Base-by-base conservation (phyloP, 257 asterid species). In the Gynochthodes officinalis region DNA sequence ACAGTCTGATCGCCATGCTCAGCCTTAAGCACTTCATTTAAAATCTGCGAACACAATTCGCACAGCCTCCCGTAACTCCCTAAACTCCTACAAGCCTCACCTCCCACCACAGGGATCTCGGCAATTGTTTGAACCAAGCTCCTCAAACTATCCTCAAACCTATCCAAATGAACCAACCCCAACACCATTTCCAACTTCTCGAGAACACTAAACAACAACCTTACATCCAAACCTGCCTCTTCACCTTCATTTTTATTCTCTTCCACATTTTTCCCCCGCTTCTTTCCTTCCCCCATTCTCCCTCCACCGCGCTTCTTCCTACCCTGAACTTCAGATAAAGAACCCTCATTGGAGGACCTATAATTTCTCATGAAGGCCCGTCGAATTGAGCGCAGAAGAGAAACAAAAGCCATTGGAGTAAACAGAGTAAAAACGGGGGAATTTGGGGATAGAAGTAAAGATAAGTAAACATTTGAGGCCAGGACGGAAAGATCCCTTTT, bases 71-170 rank as follows among this genome's bases (percentile, higher is more conserved):
- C 86, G 69, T 84, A 86, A 85, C 74, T 73, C 76, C 82, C 90
- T 35, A 73, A 53, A 78, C 78, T 79, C 59, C 85, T 86, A 83
- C 88, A 84, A 37, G 77, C 68, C 70, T 91, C 95, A 21, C 62
- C 78, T 25, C 89, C 93, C 80, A 80, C 81, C 54, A 67, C 80
- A 0, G 88, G 92, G 80, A 94, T 88, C 79, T 94, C 97, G 69
- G 82, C 86, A 76, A 85, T 72, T 46, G 97, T 88, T 76, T 86
- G 93, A 73, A 94, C 90, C 84, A 94, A 79, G 70, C 90, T 85
- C 87, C 79, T 94, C 86, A 88, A 72, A 81, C 99, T 86, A 80
- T 94, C 99, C 4, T 96, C 89, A 86, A 94, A 94, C 67, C 99
- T 79, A 58, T 84, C 86, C 87, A 94, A 85, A 84, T 88, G 96